Evolutionary conservation across 306 rosid species (phyloP), one percentile per base, ranked within the genome.

Genomic region (Potentilla sterilis): DNA sequence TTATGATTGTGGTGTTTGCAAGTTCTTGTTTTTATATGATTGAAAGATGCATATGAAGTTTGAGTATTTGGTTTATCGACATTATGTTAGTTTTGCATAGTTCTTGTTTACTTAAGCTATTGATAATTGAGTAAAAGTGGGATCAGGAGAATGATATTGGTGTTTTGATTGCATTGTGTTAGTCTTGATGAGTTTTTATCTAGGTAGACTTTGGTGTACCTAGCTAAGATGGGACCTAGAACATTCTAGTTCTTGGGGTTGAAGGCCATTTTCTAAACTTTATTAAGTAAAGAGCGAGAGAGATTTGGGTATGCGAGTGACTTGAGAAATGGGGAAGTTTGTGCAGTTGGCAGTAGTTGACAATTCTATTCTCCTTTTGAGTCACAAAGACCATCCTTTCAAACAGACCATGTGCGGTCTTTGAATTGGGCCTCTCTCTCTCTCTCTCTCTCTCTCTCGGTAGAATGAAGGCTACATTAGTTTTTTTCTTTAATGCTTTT

Each of bases 401-500:
- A 48, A 43, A 40, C n/a, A 47, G 16, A 70, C 61, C n/a, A 28
- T 32, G 43, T 15, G 40, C 19, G 35, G 59, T 34, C n/a, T 42
- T 63, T 68, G 54, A 43, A 43, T 22, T 24, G 74, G 28, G 22
- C 41, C 72, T 41, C 54, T 68, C 72, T 28, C 28, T 28, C 28
- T 28, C 28, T 28, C 28, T 28, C 28, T 28, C 28, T 28, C 28
- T 28, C 28, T 28, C 28, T 28, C 28, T 28, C 28, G 28, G 28
- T 28, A 28, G 28, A 28, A 28, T 28, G 28, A 28, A 28, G 28
- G 28, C 28, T 28, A 28, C 28, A 28, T 28, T 28, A 28, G 28
- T 28, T 28, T 28, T 55, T 51, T 72, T 55, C 7, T 8, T 35
- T 35, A 4, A 34, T 74, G 18, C 49, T 81, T 64, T 81, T 70